phyloP scores from a whole-genome alignment of 2,329 filamentous ascomycete genomes.

The Sporothrix mexicana region DNA sequence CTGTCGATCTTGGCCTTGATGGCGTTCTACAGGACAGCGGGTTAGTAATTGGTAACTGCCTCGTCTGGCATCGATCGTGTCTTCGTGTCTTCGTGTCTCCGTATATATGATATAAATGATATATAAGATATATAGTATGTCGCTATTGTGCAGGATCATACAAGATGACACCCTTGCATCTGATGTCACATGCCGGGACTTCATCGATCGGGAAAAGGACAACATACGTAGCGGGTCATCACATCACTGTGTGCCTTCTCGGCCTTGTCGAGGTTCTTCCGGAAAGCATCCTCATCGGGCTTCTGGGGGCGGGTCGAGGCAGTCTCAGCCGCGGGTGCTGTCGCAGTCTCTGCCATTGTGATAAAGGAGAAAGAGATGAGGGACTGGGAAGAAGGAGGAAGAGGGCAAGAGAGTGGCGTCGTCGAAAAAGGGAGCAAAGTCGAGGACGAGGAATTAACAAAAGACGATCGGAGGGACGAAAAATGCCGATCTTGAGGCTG shows the following conservation, averaged over 20 bases:
- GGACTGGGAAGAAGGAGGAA: background rate
- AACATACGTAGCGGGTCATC: slow-evolving; percentile 62
- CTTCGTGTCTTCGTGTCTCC: too few species aligned
- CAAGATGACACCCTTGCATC: background rate
- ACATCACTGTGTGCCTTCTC: slow-evolving; percentile 85
- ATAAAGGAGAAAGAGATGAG: background rate
- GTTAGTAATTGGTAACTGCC: background rate
- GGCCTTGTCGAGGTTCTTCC: slow-evolving; percentile 75
- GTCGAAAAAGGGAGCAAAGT: slow-evolving; percentile 12
- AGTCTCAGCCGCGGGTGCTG: slow-evolving; percentile 44
- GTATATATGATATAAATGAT: too few species aligned
- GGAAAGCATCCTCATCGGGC: slow-evolving; percentile 86
- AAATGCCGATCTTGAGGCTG: slow-evolving; percentile 18
- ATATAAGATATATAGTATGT: too few species aligned
- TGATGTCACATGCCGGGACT: too few species aligned
- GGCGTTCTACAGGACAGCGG: slow-evolving; percentile 66
- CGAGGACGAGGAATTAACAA: background rate
- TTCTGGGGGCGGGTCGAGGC: slow-evolving; percentile 72
- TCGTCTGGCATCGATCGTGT: background rate
- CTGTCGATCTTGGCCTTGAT: slow-evolving; percentile 88
- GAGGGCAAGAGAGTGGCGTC: background rate
- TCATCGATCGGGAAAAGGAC: background rate
- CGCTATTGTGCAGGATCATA: background rate
- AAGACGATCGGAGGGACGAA: background rate
- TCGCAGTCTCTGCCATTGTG: slow-evolving; percentile 56